Conservation (phyloP, 2,329 filamentous ascomycete genomes). For the Trichophyton simii region DNA sequence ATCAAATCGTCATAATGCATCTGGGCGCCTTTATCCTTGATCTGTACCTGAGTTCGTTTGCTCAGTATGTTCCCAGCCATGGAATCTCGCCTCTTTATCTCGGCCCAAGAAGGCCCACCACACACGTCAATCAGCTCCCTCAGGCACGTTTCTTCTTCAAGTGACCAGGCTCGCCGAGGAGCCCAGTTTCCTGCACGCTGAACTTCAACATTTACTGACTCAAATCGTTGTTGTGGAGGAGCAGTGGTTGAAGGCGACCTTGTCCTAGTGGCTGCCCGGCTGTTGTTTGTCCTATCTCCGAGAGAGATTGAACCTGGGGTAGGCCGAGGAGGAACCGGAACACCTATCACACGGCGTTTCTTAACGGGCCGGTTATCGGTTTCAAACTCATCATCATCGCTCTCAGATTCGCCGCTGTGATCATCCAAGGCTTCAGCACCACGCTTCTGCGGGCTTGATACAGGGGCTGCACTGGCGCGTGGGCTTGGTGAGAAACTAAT, state of each 20-base stretch:
- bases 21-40: neutral
- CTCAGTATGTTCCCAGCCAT: neutral
- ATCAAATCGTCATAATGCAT: slow-evolving; percentile 3
- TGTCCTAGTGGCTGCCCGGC: neutral
- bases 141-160: neutral
- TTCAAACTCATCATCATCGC: slow-evolving; percentile 16
- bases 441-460: slow-evolving; percentile 4
- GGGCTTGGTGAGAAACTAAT: slow-evolving; percentile 15
- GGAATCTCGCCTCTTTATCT: neutral
- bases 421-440: slow-evolving; percentile 8
- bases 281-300: neutral
- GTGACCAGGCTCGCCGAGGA: neutral
- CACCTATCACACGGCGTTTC: neutral
- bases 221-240: neutral
- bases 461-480: neutral
- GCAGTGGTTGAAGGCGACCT: neutral
- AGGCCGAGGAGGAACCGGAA: neutral
- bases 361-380: slow-evolving; percentile 21
- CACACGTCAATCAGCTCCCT: neutral
- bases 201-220: neutral
- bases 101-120: neutral
- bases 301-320: neutral
- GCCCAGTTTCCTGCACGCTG: neutral
- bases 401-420: neutral
- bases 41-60: neutral